phyloP scores from a whole-genome alignment of 2,329 filamentous ascomycete species.

The Paraconiothyrium sp. region DNA sequence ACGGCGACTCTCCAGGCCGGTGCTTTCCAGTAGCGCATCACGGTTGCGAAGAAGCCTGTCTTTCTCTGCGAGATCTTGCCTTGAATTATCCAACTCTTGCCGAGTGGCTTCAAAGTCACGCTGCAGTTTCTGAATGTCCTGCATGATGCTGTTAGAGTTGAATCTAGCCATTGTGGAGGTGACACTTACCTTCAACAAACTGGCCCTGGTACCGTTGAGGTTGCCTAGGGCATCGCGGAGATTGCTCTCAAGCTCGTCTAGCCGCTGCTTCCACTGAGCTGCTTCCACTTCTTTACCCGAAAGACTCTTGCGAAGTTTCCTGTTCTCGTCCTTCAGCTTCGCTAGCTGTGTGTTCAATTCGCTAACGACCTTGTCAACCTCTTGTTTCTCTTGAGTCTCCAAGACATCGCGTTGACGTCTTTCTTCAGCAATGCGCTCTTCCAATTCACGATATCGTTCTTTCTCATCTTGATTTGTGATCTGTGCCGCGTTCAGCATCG shows the following conservation, averaged over 20 bases:
- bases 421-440: slow-evolving; percentile 78
- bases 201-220: slow-evolving; percentile 84
- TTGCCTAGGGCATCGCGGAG: slow-evolving; percentile 88
- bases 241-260: slow-evolving; percentile 89
- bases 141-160: slow-evolving; percentile 28
- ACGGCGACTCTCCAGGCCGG: slow-evolving; percentile 85
- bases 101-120: slow-evolving; percentile 86
- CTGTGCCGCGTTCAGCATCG: slow-evolving; percentile 80
- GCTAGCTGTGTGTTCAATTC: slow-evolving; percentile 88
- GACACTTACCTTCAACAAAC: slow-evolving; percentile 74
- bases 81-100: slow-evolving; percentile 81
- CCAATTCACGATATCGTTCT: slow-evolving; percentile 66
- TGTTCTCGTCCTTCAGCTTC: slow-evolving; percentile 83
- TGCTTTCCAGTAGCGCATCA: slow-evolving; percentile 86
- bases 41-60: slow-evolving; percentile 90
- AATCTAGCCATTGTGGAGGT: slow-evolving; percentile 18
- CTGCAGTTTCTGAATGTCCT: slow-evolving; percentile 88
- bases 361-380: slow-evolving; percentile 91
- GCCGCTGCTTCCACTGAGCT: slow-evolving; percentile 87
- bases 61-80: slow-evolving; percentile 84
- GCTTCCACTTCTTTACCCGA: slow-evolving; percentile 88
- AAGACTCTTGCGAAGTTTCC: slow-evolving; percentile 82
- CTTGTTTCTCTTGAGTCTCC: slow-evolving; percentile 89
- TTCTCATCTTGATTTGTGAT: slow-evolving; percentile 84
- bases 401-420: slow-evolving; percentile 86